phyloP scores from a whole-genome alignment of 768 basidiomycete species.

The Russula emetica region DNA sequence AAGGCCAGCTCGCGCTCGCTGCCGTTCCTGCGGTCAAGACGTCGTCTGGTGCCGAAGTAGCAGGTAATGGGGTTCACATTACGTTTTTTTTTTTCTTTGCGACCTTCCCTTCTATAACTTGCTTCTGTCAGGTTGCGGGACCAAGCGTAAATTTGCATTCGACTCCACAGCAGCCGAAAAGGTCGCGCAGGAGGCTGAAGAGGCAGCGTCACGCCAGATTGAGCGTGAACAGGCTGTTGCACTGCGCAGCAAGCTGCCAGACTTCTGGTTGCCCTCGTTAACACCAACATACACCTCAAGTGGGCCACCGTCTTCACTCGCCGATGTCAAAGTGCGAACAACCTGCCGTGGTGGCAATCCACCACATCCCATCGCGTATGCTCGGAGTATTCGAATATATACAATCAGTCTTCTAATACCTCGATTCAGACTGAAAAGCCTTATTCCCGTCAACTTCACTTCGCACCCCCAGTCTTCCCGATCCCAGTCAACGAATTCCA shows the following conservation, averaged over 20 bases:
- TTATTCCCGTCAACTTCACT: slow-evolving; percentile 78
- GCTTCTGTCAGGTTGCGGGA: slow-evolving; percentile 45
- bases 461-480: slow-evolving; percentile 40
- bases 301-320: slow-evolving; percentile 59
- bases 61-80: slow-evolving; percentile 36
- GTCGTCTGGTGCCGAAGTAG: slow-evolving; percentile 39
- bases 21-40: slow-evolving; percentile 40
- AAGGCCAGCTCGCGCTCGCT: slow-evolving; percentile 72
- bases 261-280: slow-evolving; percentile 94
- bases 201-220: slow-evolving; percentile 76
- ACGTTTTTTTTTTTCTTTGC: neutral
- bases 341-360: slow-evolving; percentile 81
- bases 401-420: slow-evolving; percentile 13
- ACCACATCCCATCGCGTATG: slow-evolving; percentile 73
- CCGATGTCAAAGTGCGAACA: slow-evolving; percentile 83
- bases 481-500: slow-evolving; percentile 34
- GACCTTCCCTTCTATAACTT: neutral
- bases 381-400: neutral
- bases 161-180: slow-evolving; percentile 66
- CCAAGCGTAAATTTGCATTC: slow-evolving; percentile 85
- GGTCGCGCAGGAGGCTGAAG: slow-evolving; percentile 78
- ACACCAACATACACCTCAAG: slow-evolving; percentile 74
- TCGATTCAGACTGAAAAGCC: slow-evolving; percentile 63
- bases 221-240: slow-evolving; percentile 83
- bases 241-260: slow-evolving; percentile 83